phyloP scores from a whole-genome alignment of 257 asterid genomes.

The Orobanche coerulescens region DNA sequence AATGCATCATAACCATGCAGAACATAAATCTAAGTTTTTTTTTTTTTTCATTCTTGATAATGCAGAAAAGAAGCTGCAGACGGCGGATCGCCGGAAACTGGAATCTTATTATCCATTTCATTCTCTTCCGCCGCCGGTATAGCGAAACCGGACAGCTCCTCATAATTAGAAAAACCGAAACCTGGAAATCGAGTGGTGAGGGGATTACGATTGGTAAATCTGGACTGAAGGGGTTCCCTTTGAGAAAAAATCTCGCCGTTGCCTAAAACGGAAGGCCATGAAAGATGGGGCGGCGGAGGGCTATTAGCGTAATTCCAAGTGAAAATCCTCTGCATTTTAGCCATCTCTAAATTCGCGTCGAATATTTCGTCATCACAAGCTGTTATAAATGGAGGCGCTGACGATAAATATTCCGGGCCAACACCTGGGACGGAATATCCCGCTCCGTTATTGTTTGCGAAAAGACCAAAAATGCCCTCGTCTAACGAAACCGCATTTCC shows the following conservation, averaged over 20 bases:
- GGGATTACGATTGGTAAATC: constrained; percentile 12
- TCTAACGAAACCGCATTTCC: neutral
- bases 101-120: constrained; percentile 13
- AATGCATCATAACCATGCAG: neutral
- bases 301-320: constrained; percentile 16
- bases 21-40: neutral
- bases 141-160: constrained; percentile 24
- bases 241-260: constrained; percentile 19
- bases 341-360: constrained; percentile 22
- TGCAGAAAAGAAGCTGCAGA: constrained; percentile 23
- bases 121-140: constrained; percentile 14
- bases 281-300: constrained; percentile 10
- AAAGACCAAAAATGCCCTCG: constrained; percentile 6
- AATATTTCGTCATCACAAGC: constrained; percentile 14
- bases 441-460: neutral
- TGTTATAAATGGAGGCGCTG: neutral
- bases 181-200: constrained; percentile 22
- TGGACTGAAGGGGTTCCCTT: constrained; percentile 95
- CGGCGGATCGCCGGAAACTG: constrained; percentile 23
- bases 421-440: constrained; percentile 9
- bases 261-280: constrained; percentile 18
- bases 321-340: constrained; percentile 21
- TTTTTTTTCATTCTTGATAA: constrained; percentile 16
- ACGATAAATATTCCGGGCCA: neutral
- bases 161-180: constrained; percentile 15